Conservation (phyloP, 345 rosid genomes). For the Noccaea bulbosa region DNA sequence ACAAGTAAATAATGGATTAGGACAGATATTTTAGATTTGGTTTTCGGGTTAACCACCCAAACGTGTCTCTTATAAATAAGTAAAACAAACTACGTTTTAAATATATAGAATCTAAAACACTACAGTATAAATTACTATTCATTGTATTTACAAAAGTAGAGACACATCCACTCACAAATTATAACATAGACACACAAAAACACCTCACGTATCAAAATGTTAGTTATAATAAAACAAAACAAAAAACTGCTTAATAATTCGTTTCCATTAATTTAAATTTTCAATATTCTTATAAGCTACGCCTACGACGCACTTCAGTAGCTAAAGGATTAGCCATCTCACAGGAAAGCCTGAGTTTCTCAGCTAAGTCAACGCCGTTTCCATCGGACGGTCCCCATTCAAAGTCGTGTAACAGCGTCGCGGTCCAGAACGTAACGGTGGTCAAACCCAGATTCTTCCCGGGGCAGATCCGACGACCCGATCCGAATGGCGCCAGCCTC, state of each 20-base stretch:
- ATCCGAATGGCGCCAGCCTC: slow-evolving; percentile 86
- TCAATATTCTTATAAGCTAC: background rate
- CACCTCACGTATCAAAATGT: slow-evolving; percentile 32
- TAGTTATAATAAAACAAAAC: slow-evolving; percentile 16
- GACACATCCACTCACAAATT: slow-evolving; percentile 24
- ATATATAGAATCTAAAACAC: background rate
- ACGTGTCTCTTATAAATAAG: no score
- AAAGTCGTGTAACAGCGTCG: slow-evolving; percentile 67
- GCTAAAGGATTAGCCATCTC: slow-evolving; percentile 79
- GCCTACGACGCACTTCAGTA: slow-evolving; percentile 52
- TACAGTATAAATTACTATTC: slow-evolving; percentile 17
- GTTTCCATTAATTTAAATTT: slow-evolving; percentile 2
- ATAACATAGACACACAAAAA: slow-evolving; percentile 5
- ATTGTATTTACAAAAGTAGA: slow-evolving; percentile 36
- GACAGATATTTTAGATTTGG: no score
- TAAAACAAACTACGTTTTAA: background rate
- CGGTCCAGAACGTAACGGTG: slow-evolving; percentile 74
- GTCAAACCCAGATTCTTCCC: slow-evolving; percentile 74
- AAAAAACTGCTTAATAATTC: slow-evolving; percentile 12
- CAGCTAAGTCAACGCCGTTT: slow-evolving; percentile 62
- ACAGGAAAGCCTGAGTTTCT: slow-evolving; percentile 69
- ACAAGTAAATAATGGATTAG: no score
- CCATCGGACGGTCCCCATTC: slow-evolving; percentile 57
- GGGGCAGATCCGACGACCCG: slow-evolving; percentile 81
- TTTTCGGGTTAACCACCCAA: no score